phyloP scores from a whole-genome alignment of 2,329 filamentous ascomycete genomes.

The Piedraia hortae region DNA sequence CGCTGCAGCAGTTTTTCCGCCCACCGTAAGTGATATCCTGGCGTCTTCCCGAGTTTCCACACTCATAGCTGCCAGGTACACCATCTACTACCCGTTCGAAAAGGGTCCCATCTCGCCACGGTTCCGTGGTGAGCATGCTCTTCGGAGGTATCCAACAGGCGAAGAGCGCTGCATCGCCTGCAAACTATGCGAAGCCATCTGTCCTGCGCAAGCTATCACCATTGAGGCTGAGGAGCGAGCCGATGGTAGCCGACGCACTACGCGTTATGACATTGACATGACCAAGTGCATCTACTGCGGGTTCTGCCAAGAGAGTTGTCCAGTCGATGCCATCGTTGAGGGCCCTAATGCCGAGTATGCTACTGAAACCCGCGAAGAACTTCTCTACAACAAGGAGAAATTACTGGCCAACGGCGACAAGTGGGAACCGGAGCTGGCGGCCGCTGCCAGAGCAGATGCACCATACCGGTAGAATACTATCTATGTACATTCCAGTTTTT shows the following conservation, averaged over 20 bases:
- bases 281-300: slow-evolving; percentile 99
- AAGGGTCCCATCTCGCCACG: slow-evolving; percentile 95
- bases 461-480: slow-evolving; percentile 26
- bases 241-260: slow-evolving; percentile 83
- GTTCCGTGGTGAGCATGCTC: slow-evolving; percentile 92
- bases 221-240: slow-evolving; percentile 97
- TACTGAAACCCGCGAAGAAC: slow-evolving; percentile 62
- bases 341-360: slow-evolving; percentile 48
- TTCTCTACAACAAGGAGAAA: slow-evolving; percentile 94
- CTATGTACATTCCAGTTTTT: too few relatives aligned
- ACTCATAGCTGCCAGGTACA: slow-evolving; percentile 35
- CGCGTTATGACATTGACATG: slow-evolving; percentile 98
- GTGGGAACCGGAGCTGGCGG: slow-evolving; percentile 93
- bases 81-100: slow-evolving; percentile 95
- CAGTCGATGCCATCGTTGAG: slow-evolving; percentile 80
- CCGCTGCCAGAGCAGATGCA: slow-evolving; percentile 71
- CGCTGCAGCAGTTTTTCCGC: slow-evolving; percentile 93
- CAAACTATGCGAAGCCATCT: slow-evolving; percentile 97
- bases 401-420: slow-evolving; percentile 18
- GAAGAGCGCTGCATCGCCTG: slow-evolving; percentile 98
- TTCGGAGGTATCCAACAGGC: slow-evolving; percentile 84
- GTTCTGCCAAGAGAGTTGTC: slow-evolving; percentile 96
- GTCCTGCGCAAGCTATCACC: slow-evolving; percentile 92
- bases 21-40: slow-evolving; percentile 47
- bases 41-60: slow-evolving; percentile 1